A percentile compares a stretch with the other conserved stretches of the same genome.
Evolutionary conservation across 352 stramenopile genomes (phyloP).

Genomic region (Lagenidium sp.): DNA sequence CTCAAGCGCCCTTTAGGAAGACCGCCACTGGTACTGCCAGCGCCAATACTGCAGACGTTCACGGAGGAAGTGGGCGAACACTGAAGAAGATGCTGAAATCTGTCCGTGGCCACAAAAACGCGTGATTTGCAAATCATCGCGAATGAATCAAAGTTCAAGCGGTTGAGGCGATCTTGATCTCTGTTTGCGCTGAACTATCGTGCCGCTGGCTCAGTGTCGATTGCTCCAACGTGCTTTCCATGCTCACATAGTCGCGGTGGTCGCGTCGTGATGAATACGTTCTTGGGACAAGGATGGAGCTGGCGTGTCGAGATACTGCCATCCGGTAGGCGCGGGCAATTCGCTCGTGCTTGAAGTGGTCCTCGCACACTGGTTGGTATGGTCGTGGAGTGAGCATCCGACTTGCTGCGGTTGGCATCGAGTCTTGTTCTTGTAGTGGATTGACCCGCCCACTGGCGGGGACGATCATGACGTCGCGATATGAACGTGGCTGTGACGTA

Average conservation of each 20-base stretch:
- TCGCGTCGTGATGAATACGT: conserved; percentile 16
- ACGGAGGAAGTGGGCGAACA: neutral
- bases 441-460: neutral
- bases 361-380: conserved; percentile 15
- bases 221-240: neutral
- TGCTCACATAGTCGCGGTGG: neutral
- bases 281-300: conserved; percentile 22
- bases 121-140: conserved; percentile 11
- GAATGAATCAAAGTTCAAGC: neutral
- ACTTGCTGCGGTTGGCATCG: too few species aligned
- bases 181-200: conserved; percentile 9
- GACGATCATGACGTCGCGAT: too few species aligned
- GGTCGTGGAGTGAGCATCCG: conserved; percentile 22
- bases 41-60: neutral
- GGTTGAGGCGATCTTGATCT: neutral
- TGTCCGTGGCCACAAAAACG: conserved; percentile 61
- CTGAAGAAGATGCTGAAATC: conserved; percentile 74
- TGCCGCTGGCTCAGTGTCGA: neutral
- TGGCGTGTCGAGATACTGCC: conserved; percentile 16
- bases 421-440: conserved; percentile 3
- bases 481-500: too few species aligned
- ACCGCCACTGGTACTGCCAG: too few species aligned
- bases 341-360: conserved; percentile 39
- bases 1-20: too few species aligned
- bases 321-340: conserved; percentile 22